Evolutionary conservation across 331 rosid species (phyloP), one percentile per base, ranked within the genome.

Genomic region (Malus hybrid): DNA sequence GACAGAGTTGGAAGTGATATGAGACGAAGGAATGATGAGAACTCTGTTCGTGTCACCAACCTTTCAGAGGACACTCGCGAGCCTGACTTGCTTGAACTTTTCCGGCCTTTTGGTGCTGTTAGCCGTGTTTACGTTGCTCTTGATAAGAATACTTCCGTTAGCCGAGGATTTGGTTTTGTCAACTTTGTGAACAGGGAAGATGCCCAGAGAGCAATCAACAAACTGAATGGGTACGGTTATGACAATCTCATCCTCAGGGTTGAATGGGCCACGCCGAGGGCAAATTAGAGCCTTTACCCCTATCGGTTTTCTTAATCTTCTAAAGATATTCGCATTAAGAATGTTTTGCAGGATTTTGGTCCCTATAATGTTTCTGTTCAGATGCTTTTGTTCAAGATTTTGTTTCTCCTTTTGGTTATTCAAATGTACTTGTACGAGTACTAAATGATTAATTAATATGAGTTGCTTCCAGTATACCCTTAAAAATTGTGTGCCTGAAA

Each of bases 211-310:
- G 93, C 99, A 36, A 95, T 95, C 73, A 87, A 79, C 93, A 95
- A 95, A 44, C 97, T 95, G 48, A 95, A 95, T 73, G 99, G 99
- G n/a, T 95, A 95, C 64, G 99, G 97, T n/a, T 95, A 95, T 9
- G 97, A 92, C 73, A 95, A 79, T 89, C 97, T 95, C 84, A 95
- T 95, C 84, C 97, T 95, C 56, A 82, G 99, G 79, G 99, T 95
- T 74, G 99, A 95, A 80, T 92, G 99, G 99, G 99, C 99, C 65
- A 95, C 99, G 13, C 99, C 99, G 8, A 90, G 99, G 82, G 67
- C 97, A 54, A 90, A 80, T 78, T 95, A 87, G 79, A 42, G 9
- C 32, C 19, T 60, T 60, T 12, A 2, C 54, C 28, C 32, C 46
- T 24, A 24, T 13, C 24, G 13, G 10, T 22, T 14, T 19, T 18